Percentiles rank a stretch among this genome's conserved stretches.
phyloP scores from a whole-genome alignment of 2,329 filamentous ascomycete species.

The Epichloe elymi region DNA sequence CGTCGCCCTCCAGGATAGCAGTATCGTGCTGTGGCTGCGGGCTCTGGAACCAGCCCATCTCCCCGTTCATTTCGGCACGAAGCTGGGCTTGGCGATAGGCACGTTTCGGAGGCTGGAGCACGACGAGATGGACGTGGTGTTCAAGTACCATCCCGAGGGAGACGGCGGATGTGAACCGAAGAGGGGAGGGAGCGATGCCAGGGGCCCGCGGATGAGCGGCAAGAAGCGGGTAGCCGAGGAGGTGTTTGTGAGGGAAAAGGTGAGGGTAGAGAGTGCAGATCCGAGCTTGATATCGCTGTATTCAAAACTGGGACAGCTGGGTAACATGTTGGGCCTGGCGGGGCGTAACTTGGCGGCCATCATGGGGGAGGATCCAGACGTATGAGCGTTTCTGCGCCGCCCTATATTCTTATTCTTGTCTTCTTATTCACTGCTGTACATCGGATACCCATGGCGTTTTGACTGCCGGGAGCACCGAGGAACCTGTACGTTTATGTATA shows the following conservation, averaged over 20 bases:
- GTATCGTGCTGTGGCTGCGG: constrained; percentile 55
- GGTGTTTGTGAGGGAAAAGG: constrained; percentile 80
- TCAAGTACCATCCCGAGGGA: constrained; percentile 41
- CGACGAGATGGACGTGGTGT: constrained; percentile 69
- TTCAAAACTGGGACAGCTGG: constrained; percentile 69
- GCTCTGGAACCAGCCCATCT: constrained; percentile 55
- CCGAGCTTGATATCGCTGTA: constrained; percentile 72
- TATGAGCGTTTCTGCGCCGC: constrained; percentile 4
- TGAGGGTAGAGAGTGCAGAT: constrained; percentile 78
- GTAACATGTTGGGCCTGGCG: constrained; percentile 57
- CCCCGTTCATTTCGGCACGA: constrained; percentile 48
- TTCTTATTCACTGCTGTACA: constrained; percentile 2
- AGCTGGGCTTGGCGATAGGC: constrained; percentile 57
- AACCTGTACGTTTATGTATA: too few species aligned
- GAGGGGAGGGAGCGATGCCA: constrained; percentile 10
- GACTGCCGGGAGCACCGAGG: too few species aligned
- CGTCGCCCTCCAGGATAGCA: constrained; percentile 56
- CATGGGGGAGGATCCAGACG: constrained; percentile 47
- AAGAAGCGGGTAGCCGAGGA: constrained; percentile 28
- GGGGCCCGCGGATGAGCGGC: constrained; percentile 13
- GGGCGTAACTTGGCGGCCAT: constrained; percentile 62
- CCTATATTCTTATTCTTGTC: background rate
- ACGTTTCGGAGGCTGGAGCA: constrained; percentile 52
- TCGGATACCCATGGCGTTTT: constrained; percentile 7
- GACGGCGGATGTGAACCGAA: constrained; percentile 15